These are phyloP conservation scores for Coffea eugenioides DNA, from an alignment of 257 asterid species.

Conservation along the genomic window DNA sequence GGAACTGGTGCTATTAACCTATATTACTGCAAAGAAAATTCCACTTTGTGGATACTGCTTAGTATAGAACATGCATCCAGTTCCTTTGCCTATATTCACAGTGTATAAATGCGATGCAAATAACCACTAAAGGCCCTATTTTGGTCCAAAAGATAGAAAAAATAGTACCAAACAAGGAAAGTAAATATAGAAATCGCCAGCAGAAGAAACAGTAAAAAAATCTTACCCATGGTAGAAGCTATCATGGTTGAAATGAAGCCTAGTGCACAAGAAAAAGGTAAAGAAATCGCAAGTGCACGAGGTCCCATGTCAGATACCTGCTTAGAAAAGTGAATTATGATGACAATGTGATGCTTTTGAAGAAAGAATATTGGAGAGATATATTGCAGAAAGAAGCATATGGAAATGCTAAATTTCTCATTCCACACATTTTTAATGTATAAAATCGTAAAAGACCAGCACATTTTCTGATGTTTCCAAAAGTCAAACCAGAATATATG, in stretches of 20 bases:
- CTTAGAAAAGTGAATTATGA: slow-evolving; percentile 5
- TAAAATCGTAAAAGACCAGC: not conserved
- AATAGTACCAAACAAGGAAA: not conserved
- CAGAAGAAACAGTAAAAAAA: not conserved
- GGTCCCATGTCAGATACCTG: slow-evolving; percentile 87
- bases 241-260: slow-evolving; percentile 93
- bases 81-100: too few relatives aligned
- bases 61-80: not conserved
- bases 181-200: not conserved
- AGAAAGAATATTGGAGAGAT: not conserved
- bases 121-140: not conserved
- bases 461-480: too few relatives aligned
- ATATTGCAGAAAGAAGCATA: slow-evolving; percentile 5
- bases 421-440: not conserved
- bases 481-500: not conserved
- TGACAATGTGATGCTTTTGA: not conserved
- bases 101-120: not conserved
- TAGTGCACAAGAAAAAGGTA: slow-evolving; percentile 86
- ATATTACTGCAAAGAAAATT: not conserved
- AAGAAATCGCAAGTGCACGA: slow-evolving; percentile 92
- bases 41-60: not conserved
- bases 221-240: slow-evolving; percentile 89
- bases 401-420: not conserved
- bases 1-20: not conserved
- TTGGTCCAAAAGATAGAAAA: not conserved